Evolutionary conservation across 2,329 filamentous ascomycete genomes (phyloP), one percentile per base, ranked within the genome.

Genomic region (Basipetospora chlamydospora): DNA sequence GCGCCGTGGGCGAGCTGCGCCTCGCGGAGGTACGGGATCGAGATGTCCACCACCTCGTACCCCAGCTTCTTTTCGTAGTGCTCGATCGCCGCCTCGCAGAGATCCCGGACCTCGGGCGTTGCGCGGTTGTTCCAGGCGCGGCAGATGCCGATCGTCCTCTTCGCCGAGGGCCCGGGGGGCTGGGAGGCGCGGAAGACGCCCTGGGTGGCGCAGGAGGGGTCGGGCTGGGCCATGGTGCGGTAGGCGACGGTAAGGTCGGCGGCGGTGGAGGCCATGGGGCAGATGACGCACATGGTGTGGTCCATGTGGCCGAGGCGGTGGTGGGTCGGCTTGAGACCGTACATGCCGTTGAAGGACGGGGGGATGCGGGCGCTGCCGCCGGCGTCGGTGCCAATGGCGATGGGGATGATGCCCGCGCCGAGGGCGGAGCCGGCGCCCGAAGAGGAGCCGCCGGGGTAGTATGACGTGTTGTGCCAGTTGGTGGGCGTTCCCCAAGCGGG

Each of bases 231-330:
- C 69, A 92, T 85, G 47, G 82, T 53, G 34, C 82, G 76, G 59
- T 90, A 95, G n/a, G 81, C 79, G 36, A 86, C 66, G 42, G 80
- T 78, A 5, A 95, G 70, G 48, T 93, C 87, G 25, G 76, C 64
- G 43, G 81, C 81, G 38, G 70, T 88, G 33, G 73, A 68, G 12
- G 83, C 80, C 48, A 94, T 70, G 6, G 87, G 86, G 0, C 84
- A 83, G 6, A 72, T 63, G 12, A 90, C 78, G 39, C 64, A 67
- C 49, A 73, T 64, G 38, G 63, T 65, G 37, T 63, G 66, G 47
- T 61, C 61, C 54, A 66, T 63, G 40, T 58, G 63, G 29, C 70
- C 69, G 5, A 81, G 69, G 26, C 85, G 77, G 48, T 78, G 71
- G 50, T 90, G 80, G 0, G 73, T 77, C 1, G 83, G 65, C 56